These are phyloP conservation scores for Cryptococcus jaspeensis DNA, from an alignment of 1,284 basidiomycete species.

Conservation along the genomic window DNA sequence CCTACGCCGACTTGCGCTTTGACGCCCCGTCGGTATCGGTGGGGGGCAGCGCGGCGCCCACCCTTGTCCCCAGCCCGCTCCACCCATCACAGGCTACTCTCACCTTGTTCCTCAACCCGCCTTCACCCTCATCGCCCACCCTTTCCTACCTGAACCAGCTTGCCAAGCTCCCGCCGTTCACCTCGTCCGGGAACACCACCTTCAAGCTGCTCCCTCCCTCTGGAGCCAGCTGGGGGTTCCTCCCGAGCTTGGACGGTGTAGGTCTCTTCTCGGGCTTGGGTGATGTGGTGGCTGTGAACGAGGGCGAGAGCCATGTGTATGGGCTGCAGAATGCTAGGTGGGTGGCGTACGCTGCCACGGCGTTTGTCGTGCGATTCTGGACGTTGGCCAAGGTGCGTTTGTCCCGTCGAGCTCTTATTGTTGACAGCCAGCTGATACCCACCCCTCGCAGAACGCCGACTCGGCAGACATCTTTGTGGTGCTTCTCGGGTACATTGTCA, in stretches of 20 bases:
- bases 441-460: conserved; percentile 70
- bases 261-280: conserved; percentile 38
- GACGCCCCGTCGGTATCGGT: conserved; percentile 24
- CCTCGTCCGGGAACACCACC: conserved; percentile 33
- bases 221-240: conserved; percentile 36
- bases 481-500: conserved; percentile 89
- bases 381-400: conserved; percentile 72
- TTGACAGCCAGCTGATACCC: conserved; percentile 12
- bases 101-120: conserved; percentile 41
- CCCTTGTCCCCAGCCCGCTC: conserved; percentile 37
- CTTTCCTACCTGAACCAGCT: conserved; percentile 57
- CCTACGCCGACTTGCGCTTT: conserved; percentile 45
- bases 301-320: conserved; percentile 53
- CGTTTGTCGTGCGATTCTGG: conserved; percentile 79
- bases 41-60: conserved; percentile 12
- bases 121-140: conserved; percentile 57
- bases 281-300: conserved; percentile 20
- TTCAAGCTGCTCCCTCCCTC: conserved; percentile 30
- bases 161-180: conserved; percentile 52
- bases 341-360: conserved; percentile 80
- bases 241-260: conserved; percentile 41
- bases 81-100: conserved; percentile 40
- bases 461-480: conserved; percentile 94
- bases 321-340: conserved; percentile 75
- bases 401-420: conserved; percentile 3